A percentile compares a stretch with the other conserved stretches of the same genome.
Conservation (phyloP, 2,329 filamentous ascomycete genomes). For the Clonostachys byssicola region DNA sequence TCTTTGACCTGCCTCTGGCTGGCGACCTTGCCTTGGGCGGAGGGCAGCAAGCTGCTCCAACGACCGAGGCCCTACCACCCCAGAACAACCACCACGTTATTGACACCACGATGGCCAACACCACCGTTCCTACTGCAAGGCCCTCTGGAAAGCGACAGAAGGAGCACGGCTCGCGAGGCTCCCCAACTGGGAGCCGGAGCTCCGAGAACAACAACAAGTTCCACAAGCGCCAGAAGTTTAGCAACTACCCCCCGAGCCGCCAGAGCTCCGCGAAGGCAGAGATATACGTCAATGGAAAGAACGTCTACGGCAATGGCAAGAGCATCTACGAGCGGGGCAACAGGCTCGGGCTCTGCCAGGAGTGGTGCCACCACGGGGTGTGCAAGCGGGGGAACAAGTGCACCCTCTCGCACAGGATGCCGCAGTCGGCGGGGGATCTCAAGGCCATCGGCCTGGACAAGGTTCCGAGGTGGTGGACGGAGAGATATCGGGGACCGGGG, state of each 20-base stretch:
- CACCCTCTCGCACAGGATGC: conserved; percentile 42
- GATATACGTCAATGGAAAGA: neutral
- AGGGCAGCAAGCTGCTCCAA: neutral
- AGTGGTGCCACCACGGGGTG: conserved; percentile 43
- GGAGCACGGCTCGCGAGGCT: neutral
- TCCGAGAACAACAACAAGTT: neutral
- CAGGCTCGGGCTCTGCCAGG: conserved; percentile 24
- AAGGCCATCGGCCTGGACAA: conserved; percentile 31
- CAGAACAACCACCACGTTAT: too few relatives aligned
- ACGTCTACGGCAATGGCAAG: conserved; percentile 2
- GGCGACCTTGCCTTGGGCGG: neutral
- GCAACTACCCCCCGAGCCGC: neutral
- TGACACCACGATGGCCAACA: too few relatives aligned
- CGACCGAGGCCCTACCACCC: too few relatives aligned
- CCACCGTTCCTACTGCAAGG: too few relatives aligned
- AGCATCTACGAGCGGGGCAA: neutral
- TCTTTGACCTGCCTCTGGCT: neutral
- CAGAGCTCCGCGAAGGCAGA: neutral
- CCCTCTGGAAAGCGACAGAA: neutral
- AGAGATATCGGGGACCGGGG: neutral
- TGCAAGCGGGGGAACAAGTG: conserved; percentile 41
- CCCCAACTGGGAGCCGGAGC: neutral
- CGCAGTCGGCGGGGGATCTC: conserved; percentile 30
- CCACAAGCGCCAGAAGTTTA: neutral
- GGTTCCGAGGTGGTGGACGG: conserved; percentile 36